Conservation (phyloP, 2,329 filamentous ascomycete species). For the Aotearoamyces nothofagi region DNA sequence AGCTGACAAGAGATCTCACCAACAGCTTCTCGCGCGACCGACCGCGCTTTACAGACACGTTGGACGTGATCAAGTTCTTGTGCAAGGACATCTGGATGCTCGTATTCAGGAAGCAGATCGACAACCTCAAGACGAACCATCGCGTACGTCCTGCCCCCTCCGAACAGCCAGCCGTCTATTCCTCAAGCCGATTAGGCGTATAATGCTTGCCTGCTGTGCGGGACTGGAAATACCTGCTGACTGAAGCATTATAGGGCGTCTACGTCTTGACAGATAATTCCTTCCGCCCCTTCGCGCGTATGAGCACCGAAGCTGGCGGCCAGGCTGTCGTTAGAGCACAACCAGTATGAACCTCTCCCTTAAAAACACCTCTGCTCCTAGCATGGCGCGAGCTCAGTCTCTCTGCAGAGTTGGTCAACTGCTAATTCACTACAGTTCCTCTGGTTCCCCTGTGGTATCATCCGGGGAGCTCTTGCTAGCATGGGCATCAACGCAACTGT, state of each 20-base stretch:
- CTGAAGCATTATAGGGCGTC: conserved; percentile 53
- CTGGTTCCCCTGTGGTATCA: conserved; percentile 88
- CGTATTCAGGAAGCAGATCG: conserved; percentile 91
- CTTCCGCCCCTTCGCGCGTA: conserved; percentile 77
- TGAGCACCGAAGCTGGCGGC: conserved; percentile 69
- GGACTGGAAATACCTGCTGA: no score
- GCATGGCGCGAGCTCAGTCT: neutral
- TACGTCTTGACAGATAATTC: conserved; percentile 90
- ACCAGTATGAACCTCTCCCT: conserved; percentile 61
- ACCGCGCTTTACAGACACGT: conserved; percentile 77
- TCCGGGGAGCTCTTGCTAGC: conserved; percentile 81
- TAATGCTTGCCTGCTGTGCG: no score
- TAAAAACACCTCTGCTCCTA: conserved; percentile 1
- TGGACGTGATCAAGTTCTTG: conserved; percentile 95
- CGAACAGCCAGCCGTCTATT: no score
- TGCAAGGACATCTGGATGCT: conserved; percentile 97
- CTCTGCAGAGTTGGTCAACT: no score
- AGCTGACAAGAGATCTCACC: neutral
- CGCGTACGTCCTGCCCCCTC: conserved; percentile 35
- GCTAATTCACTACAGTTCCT: conserved; percentile 51
- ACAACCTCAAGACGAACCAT: conserved; percentile 98
- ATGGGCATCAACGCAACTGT: conserved; percentile 85
- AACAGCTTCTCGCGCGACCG: conserved; percentile 65
- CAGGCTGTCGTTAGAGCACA: conserved; percentile 64
- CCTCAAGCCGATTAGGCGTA: no score